These are phyloP conservation scores for Primulina huaijiensis DNA, from an alignment of 257 asterid genomes.

Conservation along the genomic window DNA sequence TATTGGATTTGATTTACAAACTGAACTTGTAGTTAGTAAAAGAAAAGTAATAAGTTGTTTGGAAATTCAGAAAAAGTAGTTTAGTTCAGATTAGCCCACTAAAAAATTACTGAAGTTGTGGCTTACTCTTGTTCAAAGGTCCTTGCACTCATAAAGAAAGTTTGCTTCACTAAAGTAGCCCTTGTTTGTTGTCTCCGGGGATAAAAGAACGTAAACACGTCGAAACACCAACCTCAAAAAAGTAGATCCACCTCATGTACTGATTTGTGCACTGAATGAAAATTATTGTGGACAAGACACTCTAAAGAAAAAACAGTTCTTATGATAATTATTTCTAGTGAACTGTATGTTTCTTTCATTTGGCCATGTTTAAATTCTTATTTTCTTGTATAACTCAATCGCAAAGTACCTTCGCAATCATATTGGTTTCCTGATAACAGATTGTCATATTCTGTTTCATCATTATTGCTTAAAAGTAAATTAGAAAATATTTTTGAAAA, in stretches of 20 bases:
- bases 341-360: background rate
- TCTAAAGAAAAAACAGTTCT: background rate
- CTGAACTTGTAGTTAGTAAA: too few relatives aligned
- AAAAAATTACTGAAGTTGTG: background rate
- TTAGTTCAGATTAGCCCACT: background rate
- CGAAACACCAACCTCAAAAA: background rate
- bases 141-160: background rate
- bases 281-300: background rate
- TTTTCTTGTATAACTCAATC: background rate
- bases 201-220: background rate
- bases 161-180: too few relatives aligned
- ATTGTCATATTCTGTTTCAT: background rate
- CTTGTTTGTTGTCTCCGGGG: background rate
- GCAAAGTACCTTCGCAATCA: background rate
- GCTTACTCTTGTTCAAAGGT: background rate
- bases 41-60: background rate
- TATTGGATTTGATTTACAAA: too few relatives aligned
- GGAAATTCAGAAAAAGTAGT: background rate
- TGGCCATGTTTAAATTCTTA: background rate
- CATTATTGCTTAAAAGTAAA: background rate
- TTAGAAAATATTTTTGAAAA: too few relatives aligned
- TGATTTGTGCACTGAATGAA: background rate
- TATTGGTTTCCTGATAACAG: background rate
- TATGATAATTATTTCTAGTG: background rate
- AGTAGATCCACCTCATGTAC: background rate